phyloP scores from a whole-genome alignment of 2,329 filamentous ascomycete species.

The Penicillium crustosum region DNA sequence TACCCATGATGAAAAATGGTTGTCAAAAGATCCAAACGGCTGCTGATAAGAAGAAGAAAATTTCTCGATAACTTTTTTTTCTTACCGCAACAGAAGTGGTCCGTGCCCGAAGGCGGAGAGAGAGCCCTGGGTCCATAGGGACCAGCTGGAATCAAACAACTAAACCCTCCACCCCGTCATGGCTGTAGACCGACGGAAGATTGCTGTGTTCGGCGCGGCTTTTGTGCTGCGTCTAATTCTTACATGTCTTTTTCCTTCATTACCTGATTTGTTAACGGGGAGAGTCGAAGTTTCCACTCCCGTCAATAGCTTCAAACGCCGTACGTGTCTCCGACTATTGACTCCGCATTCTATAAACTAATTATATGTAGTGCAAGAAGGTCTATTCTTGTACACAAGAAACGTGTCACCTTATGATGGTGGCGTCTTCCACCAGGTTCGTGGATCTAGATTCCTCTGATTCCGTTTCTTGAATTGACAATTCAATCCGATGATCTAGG shows the following conservation, averaged over 20 bases:
- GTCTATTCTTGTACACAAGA: slow-evolving; percentile 90
- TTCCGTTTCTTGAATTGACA: slow-evolving; percentile 9
- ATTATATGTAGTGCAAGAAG: slow-evolving; percentile 75
- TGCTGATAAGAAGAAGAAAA: slow-evolving; percentile 40
- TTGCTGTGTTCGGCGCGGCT: slow-evolving; percentile 71
- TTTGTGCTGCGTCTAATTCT: slow-evolving; percentile 76
- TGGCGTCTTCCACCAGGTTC: slow-evolving; percentile 71
- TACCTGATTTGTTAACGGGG: slow-evolving; percentile 81
- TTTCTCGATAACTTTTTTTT: slow-evolving; percentile 41
- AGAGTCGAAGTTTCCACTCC: slow-evolving; percentile 97
- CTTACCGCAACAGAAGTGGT: slow-evolving; percentile 26
- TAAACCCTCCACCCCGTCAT: slow-evolving; percentile 36
- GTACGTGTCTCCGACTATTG: slow-evolving; percentile 49
- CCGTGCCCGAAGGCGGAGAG: slow-evolving; percentile 34
- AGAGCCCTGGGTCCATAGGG: slow-evolving; percentile 2
- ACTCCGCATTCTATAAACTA: slow-evolving; percentile 5
- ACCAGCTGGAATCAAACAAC: slow-evolving; percentile 13
- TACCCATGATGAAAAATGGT: slow-evolving; percentile 56
- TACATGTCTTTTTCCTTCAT: slow-evolving; percentile 74
- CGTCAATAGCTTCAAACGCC: slow-evolving; percentile 95
- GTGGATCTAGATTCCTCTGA: background rate
- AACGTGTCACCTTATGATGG: slow-evolving; percentile 97
- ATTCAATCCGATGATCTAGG: slow-evolving; percentile 48
- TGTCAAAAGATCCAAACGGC: slow-evolving; percentile 23
- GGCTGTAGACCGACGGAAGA: slow-evolving; percentile 59